phyloP scores from a whole-genome alignment of 2,329 filamentous ascomycete genomes.

The Arthrobotrys pseudoclavata region DNA sequence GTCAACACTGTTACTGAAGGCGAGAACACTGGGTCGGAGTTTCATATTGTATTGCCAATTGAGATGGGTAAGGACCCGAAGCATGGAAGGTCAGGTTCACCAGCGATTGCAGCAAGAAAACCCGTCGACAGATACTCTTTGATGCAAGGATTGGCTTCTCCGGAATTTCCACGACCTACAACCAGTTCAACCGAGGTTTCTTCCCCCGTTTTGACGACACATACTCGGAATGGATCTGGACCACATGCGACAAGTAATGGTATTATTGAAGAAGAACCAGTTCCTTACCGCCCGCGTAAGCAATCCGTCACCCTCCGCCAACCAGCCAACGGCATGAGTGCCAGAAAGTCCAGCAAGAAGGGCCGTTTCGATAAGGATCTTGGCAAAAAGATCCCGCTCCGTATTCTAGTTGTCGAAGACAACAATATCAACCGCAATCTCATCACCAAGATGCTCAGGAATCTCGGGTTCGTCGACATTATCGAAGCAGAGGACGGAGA shows the following conservation, averaged over 20 bases:
- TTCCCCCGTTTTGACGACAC: conserved; percentile 44
- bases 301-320: conserved; percentile 63
- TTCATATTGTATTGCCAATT: conserved; percentile 77
- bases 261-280: conserved; percentile 36
- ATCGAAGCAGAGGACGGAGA: conserved; percentile 77
- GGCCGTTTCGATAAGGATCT: conserved; percentile 71
- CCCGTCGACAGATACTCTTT: conserved; percentile 50
- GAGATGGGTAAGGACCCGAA: conserved; percentile 63
- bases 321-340: conserved; percentile 41
- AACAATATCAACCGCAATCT: conserved; percentile 79
- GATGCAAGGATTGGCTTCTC: conserved; percentile 49
- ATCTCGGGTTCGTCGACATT: conserved; percentile 76
- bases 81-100: conserved; percentile 48
- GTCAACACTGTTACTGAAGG: conserved; percentile 75
- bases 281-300: conserved; percentile 52
- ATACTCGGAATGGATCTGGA: conserved; percentile 39
- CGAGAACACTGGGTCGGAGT: conserved; percentile 75
- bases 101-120: conserved; percentile 53
- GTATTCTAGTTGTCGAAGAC: conserved; percentile 79
- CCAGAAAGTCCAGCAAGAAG: conserved; percentile 28
- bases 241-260: neutral
- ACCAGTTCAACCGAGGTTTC: conserved; percentile 42
- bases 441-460: conserved; percentile 75
- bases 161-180: conserved; percentile 47
- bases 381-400: conserved; percentile 74